A percentile compares a stretch with the other conserved stretches of the same genome.
Evolutionary conservation across 495 filamentous ascomycete genomes (phyloP).

Genomic region (Parathielavia hyrcaniae): DNA sequence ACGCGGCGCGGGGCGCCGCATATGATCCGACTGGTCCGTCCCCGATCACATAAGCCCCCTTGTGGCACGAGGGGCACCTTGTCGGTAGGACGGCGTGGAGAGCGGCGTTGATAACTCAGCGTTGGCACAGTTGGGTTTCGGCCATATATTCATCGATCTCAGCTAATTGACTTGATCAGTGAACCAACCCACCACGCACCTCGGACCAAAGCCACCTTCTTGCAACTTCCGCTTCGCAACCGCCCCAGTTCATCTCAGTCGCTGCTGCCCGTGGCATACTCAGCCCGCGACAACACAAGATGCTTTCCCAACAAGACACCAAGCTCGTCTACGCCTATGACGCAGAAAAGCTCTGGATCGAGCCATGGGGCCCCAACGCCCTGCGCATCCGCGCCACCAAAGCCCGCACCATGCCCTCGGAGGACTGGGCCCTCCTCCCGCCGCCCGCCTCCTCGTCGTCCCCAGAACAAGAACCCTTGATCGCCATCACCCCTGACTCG

Average conservation of each 20-base stretch:
- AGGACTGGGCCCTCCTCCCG: slow-evolving; percentile 49
- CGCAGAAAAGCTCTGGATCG: slow-evolving; percentile 49
- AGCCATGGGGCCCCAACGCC: slow-evolving; percentile 51
- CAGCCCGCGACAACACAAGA: not conserved
- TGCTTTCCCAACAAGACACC: slow-evolving; percentile 12
- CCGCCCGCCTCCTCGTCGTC: slow-evolving; percentile 26
- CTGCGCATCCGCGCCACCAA: slow-evolving; percentile 51
- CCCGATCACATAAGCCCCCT: not conserved
- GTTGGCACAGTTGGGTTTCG: too few species aligned
- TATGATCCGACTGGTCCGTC: not conserved
- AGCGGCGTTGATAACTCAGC: not conserved
- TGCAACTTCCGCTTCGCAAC: not conserved
- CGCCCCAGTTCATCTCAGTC: not conserved
- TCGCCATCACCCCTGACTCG: not conserved
- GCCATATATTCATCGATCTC: too few species aligned
- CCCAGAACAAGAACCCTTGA: not conserved
- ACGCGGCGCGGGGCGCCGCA: not conserved
- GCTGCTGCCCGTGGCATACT: not conserved
- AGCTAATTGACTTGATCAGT: too few species aligned
- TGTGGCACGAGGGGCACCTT: not conserved
- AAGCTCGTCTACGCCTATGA: slow-evolving; percentile 42
- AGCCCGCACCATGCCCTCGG: slow-evolving; percentile 40
- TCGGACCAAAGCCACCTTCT: not conserved
- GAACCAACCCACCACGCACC: too few species aligned
- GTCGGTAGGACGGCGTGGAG: too few species aligned